A percentile compares a stretch with the other conserved stretches of the same genome.
Conservation (phyloP, 305 asterid genomes). For the Fraxinus floribunda region DNA sequence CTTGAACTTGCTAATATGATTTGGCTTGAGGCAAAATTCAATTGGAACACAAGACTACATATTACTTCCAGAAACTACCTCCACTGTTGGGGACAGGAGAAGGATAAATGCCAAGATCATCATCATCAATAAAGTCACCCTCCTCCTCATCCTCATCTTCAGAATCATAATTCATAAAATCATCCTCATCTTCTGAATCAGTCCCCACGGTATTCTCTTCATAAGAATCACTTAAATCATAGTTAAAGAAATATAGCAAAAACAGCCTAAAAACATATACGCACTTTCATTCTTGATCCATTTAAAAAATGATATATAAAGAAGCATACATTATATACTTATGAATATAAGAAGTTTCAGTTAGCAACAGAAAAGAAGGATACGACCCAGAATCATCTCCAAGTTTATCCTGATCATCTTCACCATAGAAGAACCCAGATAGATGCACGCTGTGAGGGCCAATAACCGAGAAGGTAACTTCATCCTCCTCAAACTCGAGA, state of each 20-base stretch:
- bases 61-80: slow-evolving; percentile 44
- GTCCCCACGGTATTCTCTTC: slow-evolving; percentile 40
- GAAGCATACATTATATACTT: not conserved
- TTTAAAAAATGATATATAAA: not conserved
- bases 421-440: slow-evolving; percentile 76
- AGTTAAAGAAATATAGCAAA: slow-evolving; percentile 30
- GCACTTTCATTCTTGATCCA: not conserved
- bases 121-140: slow-evolving; percentile 45
- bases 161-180: slow-evolving; percentile 42
- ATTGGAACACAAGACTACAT: not conserved
- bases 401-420: slow-evolving; percentile 29
- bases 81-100: slow-evolving; percentile 59
- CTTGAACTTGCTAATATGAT: not conserved
- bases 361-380: slow-evolving; percentile 38
- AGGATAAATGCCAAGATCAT: slow-evolving; percentile 44
- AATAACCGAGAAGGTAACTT: slow-evolving; percentile 62
- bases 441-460: slow-evolving; percentile 76
- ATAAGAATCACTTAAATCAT: slow-evolving; percentile 40
- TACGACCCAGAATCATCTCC: slow-evolving; percentile 55
- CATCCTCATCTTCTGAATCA: slow-evolving; percentile 55
- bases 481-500: slow-evolving; percentile 81
- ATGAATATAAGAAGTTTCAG: not conserved
- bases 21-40: not conserved
- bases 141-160: slow-evolving; percentile 50
- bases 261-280: not conserved